These are phyloP conservation scores for Eutrema japonicum DNA, from an alignment of 345 rosid genomes.

Conservation along the genomic window DNA sequence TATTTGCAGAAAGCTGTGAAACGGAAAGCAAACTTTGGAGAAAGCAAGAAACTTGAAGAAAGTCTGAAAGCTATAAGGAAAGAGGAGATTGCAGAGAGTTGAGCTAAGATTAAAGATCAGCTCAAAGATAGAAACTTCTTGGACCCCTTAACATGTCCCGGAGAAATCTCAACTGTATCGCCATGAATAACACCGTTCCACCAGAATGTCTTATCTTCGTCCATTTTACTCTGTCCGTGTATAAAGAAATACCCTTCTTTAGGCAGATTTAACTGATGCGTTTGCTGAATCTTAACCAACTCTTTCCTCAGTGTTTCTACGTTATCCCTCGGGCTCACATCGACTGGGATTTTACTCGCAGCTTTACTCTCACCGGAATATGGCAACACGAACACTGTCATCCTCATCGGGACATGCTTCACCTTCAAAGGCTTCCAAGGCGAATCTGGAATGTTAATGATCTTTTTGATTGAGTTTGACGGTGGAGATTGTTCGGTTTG, in stretches of 20 bases:
- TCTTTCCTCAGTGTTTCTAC: conserved; percentile 73
- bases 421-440: conserved; percentile 11
- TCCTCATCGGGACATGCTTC: conserved; percentile 40
- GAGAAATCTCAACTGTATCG: conserved; percentile 71
- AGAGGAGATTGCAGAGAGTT: not conserved
- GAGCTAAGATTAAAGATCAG: not conserved
- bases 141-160: not conserved
- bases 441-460: conserved; percentile 40
- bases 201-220: conserved; percentile 68
- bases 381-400: conserved; percentile 62
- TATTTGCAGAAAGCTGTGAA: not conserved
- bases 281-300: conserved; percentile 60
- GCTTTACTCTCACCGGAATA: conserved; percentile 46
- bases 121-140: too few species aligned
- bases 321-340: conserved; percentile 56
- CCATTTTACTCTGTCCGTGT: conserved; percentile 72
- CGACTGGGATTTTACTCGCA: conserved; percentile 58
- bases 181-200: conserved; percentile 72
- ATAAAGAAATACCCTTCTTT: conserved; percentile 75
- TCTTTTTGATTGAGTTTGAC: too few species aligned
- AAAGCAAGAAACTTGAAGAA: not conserved
- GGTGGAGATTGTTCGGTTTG: too few species aligned
- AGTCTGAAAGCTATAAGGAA: not conserved
- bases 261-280: conserved; percentile 57
- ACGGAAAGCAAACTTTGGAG: not conserved